Evolutionary conservation across 805 yeast species (phyloP).

Genomic region (Lipomyces sp.): DNA sequence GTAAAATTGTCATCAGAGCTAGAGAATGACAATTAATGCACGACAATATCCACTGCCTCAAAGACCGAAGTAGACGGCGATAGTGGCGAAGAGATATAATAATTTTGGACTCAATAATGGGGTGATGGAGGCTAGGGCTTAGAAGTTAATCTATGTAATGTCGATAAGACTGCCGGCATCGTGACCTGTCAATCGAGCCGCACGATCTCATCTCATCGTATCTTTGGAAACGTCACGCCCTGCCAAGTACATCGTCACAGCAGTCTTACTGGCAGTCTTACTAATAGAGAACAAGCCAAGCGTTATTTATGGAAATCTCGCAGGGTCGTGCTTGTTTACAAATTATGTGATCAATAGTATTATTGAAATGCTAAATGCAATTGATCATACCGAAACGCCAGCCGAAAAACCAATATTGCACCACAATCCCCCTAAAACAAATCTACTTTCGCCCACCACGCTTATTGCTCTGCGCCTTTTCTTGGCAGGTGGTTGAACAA

Average conservation of each 20-base stretch:
- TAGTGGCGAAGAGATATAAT: too few species aligned
- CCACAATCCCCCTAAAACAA: background rate
- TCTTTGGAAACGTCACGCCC: too few species aligned
- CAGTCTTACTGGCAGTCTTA: too few species aligned
- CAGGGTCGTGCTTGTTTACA: background rate
- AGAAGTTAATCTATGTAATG: too few species aligned
- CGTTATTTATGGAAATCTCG: background rate
- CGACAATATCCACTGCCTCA: too few species aligned
- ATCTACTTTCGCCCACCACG: constrained; percentile 25
- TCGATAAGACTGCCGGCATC: background rate
- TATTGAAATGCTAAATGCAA: background rate
- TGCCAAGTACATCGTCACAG: too few species aligned
- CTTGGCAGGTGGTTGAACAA: constrained; percentile 61
- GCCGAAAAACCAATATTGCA: background rate
- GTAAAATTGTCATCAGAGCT: background rate
- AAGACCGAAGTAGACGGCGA: too few species aligned
- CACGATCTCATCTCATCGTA: too few species aligned
- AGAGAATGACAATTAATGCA: too few species aligned
- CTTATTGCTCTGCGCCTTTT: constrained; percentile 24
- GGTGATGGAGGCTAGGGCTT: background rate
- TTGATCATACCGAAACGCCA: background rate
- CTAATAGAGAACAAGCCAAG: too few species aligned
- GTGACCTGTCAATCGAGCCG: too few species aligned
- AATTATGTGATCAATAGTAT: background rate
- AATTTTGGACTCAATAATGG: background rate